These are phyloP conservation scores for Olyra latifolia DNA, from an alignment of 176 grass and related monocot species.

Conservation along the genomic window DNA sequence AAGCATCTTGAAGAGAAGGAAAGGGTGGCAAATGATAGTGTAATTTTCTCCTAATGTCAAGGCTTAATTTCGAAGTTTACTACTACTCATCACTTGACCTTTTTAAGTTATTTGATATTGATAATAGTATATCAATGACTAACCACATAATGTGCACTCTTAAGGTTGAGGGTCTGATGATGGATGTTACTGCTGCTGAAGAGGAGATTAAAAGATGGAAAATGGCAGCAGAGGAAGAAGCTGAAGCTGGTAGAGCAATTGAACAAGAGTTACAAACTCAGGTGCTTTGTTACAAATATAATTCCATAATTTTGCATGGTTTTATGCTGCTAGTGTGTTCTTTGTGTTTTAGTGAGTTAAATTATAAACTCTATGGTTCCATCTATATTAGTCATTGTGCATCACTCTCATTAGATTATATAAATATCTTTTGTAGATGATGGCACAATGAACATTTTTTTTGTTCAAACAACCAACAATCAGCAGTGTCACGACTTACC, in stretches of 20 bases:
- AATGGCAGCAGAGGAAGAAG: slow-evolving; percentile 91
- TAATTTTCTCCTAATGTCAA: slow-evolving; percentile 53
- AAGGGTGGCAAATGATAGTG: slow-evolving; percentile 85
- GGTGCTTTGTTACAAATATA: slow-evolving; percentile 46
- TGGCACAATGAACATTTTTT: background rate
- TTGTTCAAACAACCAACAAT: background rate
- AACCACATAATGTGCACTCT: background rate
- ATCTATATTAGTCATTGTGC: background rate
- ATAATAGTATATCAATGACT: background rate
- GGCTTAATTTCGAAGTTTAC: background rate
- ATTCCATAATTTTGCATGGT: background rate
- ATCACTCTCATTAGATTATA: background rate
- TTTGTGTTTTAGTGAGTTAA: background rate
- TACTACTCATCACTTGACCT: background rate
- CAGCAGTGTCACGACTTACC: too few relatives aligned
- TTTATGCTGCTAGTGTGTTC: background rate
- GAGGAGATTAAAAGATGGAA: slow-evolving; percentile 99
- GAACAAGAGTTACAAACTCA: slow-evolving; percentile 81
- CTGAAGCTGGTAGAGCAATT: slow-evolving; percentile 80
- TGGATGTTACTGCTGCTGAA: slow-evolving; percentile 89
- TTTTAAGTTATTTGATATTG: background rate
- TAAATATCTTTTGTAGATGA: slow-evolving; percentile 8
- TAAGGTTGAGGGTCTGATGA: slow-evolving; percentile 96
- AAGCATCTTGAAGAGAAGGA: slow-evolving; percentile 89
- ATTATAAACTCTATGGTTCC: background rate